Conservation (phyloP, 345 rosid species). For the Lepidium aucheri region DNA sequence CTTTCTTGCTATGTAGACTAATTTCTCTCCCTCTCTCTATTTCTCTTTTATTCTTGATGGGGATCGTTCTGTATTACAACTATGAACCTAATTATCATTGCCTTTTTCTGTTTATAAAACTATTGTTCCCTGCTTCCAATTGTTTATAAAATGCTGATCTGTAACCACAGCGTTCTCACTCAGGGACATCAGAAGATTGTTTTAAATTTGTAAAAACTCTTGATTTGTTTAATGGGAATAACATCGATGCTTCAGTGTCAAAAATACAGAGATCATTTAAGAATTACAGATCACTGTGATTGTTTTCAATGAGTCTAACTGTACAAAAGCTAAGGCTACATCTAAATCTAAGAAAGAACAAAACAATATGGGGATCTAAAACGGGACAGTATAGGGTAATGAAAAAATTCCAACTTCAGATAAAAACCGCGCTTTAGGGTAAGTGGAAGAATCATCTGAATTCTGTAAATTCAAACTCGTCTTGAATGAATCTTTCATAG, state of each 20-base stretch:
- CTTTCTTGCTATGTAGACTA: constrained; percentile 18
- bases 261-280: not conserved
- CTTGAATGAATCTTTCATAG: not conserved
- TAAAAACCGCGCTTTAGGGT: constrained; percentile 36
- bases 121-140: not conserved
- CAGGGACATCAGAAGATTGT: not conserved
- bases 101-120: not conserved
- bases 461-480: not conserved
- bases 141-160: no score
- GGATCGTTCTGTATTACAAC: constrained; percentile 6
- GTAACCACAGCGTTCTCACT: not conserved
- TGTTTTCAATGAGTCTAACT: constrained; percentile 9
- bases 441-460: not conserved
- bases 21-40: not conserved
- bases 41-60: constrained; percentile 1
- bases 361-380: constrained; percentile 19
- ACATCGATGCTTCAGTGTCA: not conserved
- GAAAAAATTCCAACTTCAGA: constrained; percentile 40
- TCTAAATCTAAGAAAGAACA: constrained; percentile 16
- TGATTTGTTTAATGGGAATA: not conserved
- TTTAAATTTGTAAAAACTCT: no score
- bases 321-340: constrained; percentile 11
- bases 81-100: constrained; percentile 12
- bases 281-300: not conserved
- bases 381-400: constrained; percentile 54